Percentiles rank a stretch among this genome's conserved stretches.
Conservation (phyloP, 1,284 basidiomycete genomes). For the Sporisorium graminicola region DNA sequence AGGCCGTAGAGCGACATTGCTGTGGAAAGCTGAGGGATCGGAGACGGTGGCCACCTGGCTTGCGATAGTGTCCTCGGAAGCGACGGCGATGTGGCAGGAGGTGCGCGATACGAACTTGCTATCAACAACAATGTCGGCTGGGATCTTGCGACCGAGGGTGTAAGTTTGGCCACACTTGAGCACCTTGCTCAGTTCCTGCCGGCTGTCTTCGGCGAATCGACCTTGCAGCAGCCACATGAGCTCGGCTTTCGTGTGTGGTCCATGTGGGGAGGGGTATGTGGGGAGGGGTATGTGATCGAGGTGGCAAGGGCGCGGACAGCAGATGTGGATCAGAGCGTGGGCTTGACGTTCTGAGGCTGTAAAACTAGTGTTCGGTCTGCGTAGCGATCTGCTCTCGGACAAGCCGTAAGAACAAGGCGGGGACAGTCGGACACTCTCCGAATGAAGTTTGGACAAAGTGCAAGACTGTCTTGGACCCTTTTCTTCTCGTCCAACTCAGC, state of each 20-base stretch:
- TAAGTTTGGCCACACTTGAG: slow-evolving; percentile 59
- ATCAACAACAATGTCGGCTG: slow-evolving; percentile 57
- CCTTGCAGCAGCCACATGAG: slow-evolving; percentile 58
- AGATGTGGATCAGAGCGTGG: too few species aligned
- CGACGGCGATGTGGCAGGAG: slow-evolving; percentile 46
- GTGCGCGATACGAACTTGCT: slow-evolving; percentile 56
- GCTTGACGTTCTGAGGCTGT: too few species aligned
- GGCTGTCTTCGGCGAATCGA: slow-evolving; percentile 47
- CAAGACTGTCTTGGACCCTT: slow-evolving; percentile 7
- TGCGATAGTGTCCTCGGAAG: slow-evolving; percentile 18
- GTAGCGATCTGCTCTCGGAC: too few species aligned
- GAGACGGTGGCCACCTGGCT: not conserved
- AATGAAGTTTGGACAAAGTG: too few species aligned
- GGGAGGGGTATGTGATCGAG: not conserved
- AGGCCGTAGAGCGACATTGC: slow-evolving; percentile 34
- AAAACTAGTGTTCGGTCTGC: too few species aligned
- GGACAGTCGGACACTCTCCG: too few species aligned
- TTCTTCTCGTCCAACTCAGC: slow-evolving; percentile 4
- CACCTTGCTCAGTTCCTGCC: slow-evolving; percentile 44
- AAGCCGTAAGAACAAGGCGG: too few species aligned
- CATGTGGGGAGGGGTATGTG: not conserved
- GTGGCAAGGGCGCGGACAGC: not conserved
- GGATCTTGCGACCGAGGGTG: slow-evolving; percentile 56
- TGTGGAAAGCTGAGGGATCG: slow-evolving; percentile 30
- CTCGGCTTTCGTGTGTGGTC: not conserved